phyloP scores from a whole-genome alignment of 805 yeast species.

The Candida montana region DNA sequence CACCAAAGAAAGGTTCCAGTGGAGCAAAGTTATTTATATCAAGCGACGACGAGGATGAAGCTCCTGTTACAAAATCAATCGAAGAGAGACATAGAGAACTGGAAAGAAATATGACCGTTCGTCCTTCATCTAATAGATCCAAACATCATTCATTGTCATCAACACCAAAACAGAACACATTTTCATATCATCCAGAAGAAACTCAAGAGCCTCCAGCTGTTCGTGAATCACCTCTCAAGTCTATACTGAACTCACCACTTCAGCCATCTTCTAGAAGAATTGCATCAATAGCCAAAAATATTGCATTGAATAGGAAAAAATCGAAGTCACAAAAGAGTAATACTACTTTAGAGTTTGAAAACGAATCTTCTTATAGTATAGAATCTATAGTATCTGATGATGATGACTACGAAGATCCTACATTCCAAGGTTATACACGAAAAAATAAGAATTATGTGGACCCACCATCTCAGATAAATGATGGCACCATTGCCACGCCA shows the following conservation, averaged over 20 bases:
- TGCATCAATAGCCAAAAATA: constrained; percentile 8
- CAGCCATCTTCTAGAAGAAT: constrained; percentile 9
- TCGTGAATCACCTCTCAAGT: constrained; percentile 6
- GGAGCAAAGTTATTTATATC: constrained; percentile 19
- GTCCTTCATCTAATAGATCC: constrained; percentile 2
- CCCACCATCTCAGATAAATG: too few species aligned
- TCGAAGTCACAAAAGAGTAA: not conserved
- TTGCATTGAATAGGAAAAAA: constrained; percentile 6
- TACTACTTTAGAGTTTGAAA: not conserved
- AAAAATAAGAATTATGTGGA: too few species aligned
- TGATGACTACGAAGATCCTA: not conserved
- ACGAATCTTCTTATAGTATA: constrained; percentile 13
- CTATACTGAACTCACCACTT: constrained; percentile 8
- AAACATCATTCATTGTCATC: not conserved
- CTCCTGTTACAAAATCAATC: constrained; percentile 5
- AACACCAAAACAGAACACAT: not conserved
- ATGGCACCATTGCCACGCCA: not conserved
- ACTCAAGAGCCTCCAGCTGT: not conserved
- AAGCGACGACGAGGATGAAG: constrained; percentile 11
- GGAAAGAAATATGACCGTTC: constrained; percentile 19
- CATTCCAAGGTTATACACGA: not conserved
- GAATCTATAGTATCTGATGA: constrained; percentile 10
- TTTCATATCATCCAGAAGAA: not conserved
- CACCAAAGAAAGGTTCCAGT: not conserved
- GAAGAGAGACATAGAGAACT: constrained; percentile 15